Conservation (phyloP, 345 rosid species). For the Dipteronia dyeriana region DNA sequence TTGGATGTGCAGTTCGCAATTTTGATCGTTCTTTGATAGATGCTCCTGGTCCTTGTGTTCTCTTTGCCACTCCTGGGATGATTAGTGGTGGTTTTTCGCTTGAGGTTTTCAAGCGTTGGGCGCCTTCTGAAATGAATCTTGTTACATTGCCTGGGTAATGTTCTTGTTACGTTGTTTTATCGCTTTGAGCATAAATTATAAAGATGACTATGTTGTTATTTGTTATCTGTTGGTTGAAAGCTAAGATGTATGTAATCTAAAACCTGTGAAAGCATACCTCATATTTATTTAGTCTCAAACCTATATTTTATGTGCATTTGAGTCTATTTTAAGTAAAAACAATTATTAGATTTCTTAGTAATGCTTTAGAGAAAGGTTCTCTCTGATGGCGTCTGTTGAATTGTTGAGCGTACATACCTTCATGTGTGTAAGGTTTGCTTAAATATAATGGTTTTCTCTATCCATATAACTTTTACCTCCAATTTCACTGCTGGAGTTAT, state of each 20-base stretch:
- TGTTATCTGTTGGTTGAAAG: not conserved
- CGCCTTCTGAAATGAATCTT: slow-evolving; percentile 81
- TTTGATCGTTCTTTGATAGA: slow-evolving; percentile 82
- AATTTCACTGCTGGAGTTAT: too few relatives aligned
- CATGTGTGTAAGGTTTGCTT: not conserved
- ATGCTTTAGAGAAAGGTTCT: not conserved
- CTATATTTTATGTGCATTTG: not conserved
- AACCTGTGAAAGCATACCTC: not conserved
- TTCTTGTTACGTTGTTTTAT: slow-evolving; percentile 7
- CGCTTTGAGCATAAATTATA: not conserved
- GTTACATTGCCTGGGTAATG: slow-evolving; percentile 90
- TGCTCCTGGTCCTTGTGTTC: slow-evolving; percentile 96
- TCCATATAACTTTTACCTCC: not conserved
- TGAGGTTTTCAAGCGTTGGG: slow-evolving; percentile 95
- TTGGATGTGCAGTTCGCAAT: slow-evolving; percentile 54
- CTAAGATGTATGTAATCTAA: not conserved
- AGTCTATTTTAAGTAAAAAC: not conserved
- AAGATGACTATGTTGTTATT: not conserved
- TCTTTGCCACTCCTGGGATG: slow-evolving; percentile 99
- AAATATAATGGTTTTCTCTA: not conserved
- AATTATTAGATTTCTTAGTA: not conserved
- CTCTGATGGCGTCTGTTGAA: not conserved
- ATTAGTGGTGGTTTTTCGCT: slow-evolving; percentile 92
- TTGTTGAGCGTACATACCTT: not conserved
- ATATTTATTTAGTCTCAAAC: not conserved